These are phyloP conservation scores for Angomonas ambiguus DNA, from an alignment of 208 protist genomes.

Conservation along the genomic window DNA sequence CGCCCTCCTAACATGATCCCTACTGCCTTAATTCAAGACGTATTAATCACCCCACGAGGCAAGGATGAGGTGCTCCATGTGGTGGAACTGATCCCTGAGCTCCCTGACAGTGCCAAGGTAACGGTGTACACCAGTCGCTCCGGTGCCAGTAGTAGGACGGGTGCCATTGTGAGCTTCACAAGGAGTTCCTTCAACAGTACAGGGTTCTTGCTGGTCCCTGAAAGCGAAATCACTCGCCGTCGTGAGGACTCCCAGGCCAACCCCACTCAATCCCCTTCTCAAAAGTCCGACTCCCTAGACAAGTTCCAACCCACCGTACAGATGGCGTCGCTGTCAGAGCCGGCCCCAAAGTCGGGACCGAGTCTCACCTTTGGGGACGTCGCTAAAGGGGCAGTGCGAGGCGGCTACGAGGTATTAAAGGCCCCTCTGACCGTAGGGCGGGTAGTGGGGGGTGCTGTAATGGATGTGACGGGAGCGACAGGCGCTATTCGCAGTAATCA, in stretches of 20 bases:
- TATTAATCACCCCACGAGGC: slow-evolving; percentile 26
- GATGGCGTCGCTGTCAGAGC: slow-evolving; percentile 58
- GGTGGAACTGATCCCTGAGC: slow-evolving; percentile 33
- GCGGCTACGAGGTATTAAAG: slow-evolving; percentile 61
- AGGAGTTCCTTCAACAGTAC: slow-evolving; percentile 32
- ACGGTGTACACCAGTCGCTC: slow-evolving; percentile 26
- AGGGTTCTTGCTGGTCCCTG: slow-evolving; percentile 46
- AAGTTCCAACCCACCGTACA: slow-evolving; percentile 65
- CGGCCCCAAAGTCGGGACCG: slow-evolving; percentile 7
- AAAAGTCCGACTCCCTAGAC: neutral
- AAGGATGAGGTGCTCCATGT: slow-evolving; percentile 71
- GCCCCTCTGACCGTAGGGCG: slow-evolving; percentile 64
- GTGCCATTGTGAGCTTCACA: slow-evolving; percentile 58
- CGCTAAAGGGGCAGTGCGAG: slow-evolving; percentile 50
- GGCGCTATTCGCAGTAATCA: slow-evolving; percentile 57
- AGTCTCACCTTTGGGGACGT: slow-evolving; percentile 45
- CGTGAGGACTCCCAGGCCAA: neutral
- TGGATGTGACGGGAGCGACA: slow-evolving; percentile 62
- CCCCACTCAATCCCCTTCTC: neutral
- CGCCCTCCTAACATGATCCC: slow-evolving; percentile 14
- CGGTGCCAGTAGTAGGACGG: slow-evolving; percentile 21
- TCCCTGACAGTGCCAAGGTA: slow-evolving; percentile 47
- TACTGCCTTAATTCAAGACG: slow-evolving; percentile 52
- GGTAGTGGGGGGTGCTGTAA: slow-evolving; percentile 51
- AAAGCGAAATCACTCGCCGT: slow-evolving; percentile 13